These are phyloP conservation scores for Actinomortierella ambigua DNA, from an alignment of 371 early-diverging fungal species.

Conservation along the genomic window DNA sequence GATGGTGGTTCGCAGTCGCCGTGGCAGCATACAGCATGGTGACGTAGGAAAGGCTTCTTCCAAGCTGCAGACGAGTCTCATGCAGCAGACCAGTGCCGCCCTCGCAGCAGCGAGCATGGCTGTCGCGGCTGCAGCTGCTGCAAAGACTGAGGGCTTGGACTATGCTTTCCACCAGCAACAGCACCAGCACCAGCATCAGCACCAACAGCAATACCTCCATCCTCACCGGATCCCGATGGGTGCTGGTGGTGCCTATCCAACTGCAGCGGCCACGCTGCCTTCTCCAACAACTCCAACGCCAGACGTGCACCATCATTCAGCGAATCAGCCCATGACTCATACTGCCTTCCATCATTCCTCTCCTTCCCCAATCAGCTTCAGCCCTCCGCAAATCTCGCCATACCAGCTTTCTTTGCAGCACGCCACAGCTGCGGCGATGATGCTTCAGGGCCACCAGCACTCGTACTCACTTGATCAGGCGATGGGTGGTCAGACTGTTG, in stretches of 20 bases:
- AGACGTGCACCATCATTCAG: background rate
- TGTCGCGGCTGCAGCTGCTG: no score
- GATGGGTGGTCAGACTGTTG: slow-evolving; percentile 1
- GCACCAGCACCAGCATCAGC: background rate
- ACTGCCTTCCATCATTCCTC: no score
- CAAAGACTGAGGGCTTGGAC: no score
- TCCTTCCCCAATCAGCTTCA: no score
- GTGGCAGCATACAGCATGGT: slow-evolving; percentile 2
- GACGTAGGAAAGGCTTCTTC: no score
- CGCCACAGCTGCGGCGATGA: slow-evolving; percentile 1
- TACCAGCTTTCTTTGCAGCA: slow-evolving; percentile 10
- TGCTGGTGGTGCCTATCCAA: background rate
- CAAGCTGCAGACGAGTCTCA: no score
- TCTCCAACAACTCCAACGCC: background rate
- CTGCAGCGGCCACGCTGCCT: background rate
- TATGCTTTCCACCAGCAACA: background rate
- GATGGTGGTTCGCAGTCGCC: slow-evolving; percentile 18
- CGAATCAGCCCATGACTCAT: no score
- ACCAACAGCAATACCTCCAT: background rate
- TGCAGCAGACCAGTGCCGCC: no score
- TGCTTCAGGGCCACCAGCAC: slow-evolving; percentile 19
- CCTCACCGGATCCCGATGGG: slow-evolving; percentile 1
- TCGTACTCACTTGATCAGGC: slow-evolving; percentile 22
- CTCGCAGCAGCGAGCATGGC: no score
- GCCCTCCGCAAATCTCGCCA: background rate